These are phyloP conservation scores for Hondaea fermentalgiana DNA, from an alignment of 108 stramenopile genomes.

Conservation along the genomic window DNA sequence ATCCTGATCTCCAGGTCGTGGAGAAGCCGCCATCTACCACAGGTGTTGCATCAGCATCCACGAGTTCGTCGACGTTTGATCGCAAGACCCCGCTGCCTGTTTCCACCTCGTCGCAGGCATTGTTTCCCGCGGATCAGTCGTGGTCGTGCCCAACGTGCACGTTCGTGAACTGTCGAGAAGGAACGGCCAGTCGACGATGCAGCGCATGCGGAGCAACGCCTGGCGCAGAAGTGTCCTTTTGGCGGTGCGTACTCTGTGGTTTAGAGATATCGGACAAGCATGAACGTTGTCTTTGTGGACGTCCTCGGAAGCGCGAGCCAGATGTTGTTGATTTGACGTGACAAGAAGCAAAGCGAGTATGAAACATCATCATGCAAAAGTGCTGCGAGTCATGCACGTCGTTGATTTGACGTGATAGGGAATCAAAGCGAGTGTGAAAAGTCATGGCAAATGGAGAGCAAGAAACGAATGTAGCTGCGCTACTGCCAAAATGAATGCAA, in stretches of 20 bases:
- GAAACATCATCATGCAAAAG: no score
- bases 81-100: neutral
- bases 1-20: neutral
- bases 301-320: neutral
- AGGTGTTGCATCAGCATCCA: neutral
- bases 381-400: neutral
- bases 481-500: no score
- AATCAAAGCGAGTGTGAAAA: no score
- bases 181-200: neutral
- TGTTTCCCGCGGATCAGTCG: no score
- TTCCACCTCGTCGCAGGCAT: no score
- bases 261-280: neutral
- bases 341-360: neutral
- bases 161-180: neutral
- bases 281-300: neutral
- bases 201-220: neutral
- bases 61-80: neutral
- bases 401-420: neutral
- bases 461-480: no score
- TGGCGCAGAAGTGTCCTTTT: neutral
- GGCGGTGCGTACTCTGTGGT: neutral
- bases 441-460: no score
- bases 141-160: neutral
- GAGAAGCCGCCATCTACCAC: neutral
- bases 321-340: neutral